These are phyloP conservation scores for Populus alba DNA, from an alignment of 345 rosid genomes.

Conservation along the genomic window DNA sequence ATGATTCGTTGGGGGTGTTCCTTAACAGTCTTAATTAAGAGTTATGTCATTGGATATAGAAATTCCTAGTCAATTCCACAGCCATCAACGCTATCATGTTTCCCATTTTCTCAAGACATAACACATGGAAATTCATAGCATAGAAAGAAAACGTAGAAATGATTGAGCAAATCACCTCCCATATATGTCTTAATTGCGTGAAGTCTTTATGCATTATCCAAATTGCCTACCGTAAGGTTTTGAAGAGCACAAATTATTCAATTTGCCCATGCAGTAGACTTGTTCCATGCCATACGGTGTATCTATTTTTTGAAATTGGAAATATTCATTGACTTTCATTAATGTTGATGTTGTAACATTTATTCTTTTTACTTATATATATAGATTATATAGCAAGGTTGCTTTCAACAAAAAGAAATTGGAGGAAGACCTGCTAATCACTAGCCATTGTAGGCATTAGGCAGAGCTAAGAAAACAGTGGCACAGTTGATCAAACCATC, in stretches of 20 bases:
- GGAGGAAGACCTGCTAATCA: not conserved
- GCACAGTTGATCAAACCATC: slow-evolving; percentile 22
- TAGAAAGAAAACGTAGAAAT: not conserved
- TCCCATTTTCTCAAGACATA: not conserved
- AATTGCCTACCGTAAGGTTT: not conserved
- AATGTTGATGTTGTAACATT: not conserved
- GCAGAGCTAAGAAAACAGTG: not conserved
- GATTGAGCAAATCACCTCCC: not conserved
- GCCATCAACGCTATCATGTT: slow-evolving; percentile 7
- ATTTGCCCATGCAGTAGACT: not conserved
- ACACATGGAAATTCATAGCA: not conserved
- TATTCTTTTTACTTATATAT: not conserved
- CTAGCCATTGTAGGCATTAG: not conserved
- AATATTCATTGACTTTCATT: not conserved
- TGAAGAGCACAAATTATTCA: not conserved
- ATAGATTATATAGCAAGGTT: not conserved
- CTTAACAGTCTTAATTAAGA: not conserved
- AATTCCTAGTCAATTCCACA: not conserved
- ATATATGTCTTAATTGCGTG: not conserved
- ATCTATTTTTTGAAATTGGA: not conserved
- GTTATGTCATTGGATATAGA: not conserved
- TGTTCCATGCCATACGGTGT: not conserved
- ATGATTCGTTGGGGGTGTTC: not conserved
- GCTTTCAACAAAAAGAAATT: not conserved
- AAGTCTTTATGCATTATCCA: not conserved